A percentile compares a stretch with the other conserved stretches of the same genome.
These are phyloP conservation scores for Phaeosphaeria sp. DNA, from an alignment of 2,329 filamentous ascomycete species.

Conservation along the genomic window DNA sequence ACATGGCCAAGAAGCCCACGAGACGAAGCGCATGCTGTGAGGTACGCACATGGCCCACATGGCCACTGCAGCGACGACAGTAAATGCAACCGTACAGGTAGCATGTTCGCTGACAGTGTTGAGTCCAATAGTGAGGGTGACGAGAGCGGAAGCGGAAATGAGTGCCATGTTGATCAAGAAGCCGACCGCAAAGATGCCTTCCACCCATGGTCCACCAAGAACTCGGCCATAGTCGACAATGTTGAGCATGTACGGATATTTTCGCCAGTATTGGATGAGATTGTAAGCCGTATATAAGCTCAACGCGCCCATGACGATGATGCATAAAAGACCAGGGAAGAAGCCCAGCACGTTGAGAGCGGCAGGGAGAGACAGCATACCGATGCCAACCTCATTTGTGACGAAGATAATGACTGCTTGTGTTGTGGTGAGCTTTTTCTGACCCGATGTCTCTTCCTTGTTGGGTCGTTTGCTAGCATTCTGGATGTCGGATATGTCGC, in stretches of 20 bases:
- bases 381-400: slow-evolving; percentile 40
- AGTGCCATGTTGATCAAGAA: slow-evolving; percentile 40
- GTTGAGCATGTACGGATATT: slow-evolving; percentile 38
- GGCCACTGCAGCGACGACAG: slow-evolving; percentile 27
- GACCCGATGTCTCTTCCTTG: slow-evolving; percentile 7
- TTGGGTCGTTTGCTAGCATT: slow-evolving; percentile 25
- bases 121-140: slow-evolving; percentile 36
- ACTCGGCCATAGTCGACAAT: slow-evolving; percentile 39
- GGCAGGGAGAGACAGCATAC: slow-evolving; percentile 33
- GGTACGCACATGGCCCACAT: slow-evolving; percentile 38
- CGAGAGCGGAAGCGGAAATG: slow-evolving; percentile 33
- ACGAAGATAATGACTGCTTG: slow-evolving; percentile 40
- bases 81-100: slow-evolving; percentile 37
- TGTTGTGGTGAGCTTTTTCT: slow-evolving; percentile 30
- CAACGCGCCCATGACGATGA: slow-evolving; percentile 33
- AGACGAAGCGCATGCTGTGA: slow-evolving; percentile 36
- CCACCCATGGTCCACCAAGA: slow-evolving; percentile 32
- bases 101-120: slow-evolving; percentile 37
- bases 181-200: slow-evolving; percentile 31
- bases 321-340: slow-evolving; percentile 32
- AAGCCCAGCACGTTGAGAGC: slow-evolving; percentile 34
- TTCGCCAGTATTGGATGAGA: slow-evolving; percentile 39
- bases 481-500: slow-evolving; percentile 31
- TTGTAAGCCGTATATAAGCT: slow-evolving; percentile 38
- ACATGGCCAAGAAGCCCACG: slow-evolving; percentile 35